Evolutionary conservation across 2,329 filamentous ascomycete genomes (phyloP), one percentile per base, ranked within the genome.

Genomic region (Colletotrichum gigasporum): DNA sequence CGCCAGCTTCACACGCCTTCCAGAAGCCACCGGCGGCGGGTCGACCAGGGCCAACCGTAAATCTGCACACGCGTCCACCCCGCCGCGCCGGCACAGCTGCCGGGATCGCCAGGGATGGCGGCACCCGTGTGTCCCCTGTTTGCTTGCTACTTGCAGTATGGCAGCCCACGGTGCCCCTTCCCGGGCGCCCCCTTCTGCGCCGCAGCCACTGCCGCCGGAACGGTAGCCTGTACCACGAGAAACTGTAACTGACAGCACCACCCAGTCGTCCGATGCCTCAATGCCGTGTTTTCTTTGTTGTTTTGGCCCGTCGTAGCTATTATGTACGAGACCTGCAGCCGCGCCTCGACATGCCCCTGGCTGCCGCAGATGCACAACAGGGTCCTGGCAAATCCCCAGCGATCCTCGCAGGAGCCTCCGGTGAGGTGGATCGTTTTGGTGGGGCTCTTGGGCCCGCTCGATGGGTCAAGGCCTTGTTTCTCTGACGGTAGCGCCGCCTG

Each of bases 391-490:
- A 35, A 55, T 65, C 56, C 56, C 62, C 62, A 65, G 56, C 42
- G 62, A 62, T 62, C 62, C 56, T 61, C 35, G 48, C 61, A 64
- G 56, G 56, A 61, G 48, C 56, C 62, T 62, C 48, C 62, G 48
- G 56, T 61, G 50, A 26, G 48, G 62, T 62, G 62, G 62, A 16
- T 32, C 50, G n/a, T 44, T 16, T 6, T 6, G 32, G 37, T 39
- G 57, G 57, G 41, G 48, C 50, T 39, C 45, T 52, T 32, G 35
- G 47, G 2, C 53, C 22, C 45, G 50, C 42, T 18, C 2, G 53
- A 9, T 16, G 44, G 11, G 28, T 10, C 24, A 14, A 14, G 35
- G 20, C 39, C 30, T 32, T 28, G 22, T 47, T 61, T 61, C 41
- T 37, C 48, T 54, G 24, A 14, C 35, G 53, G 48, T 58, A 50